Base-by-base conservation (phyloP, 1,139 yeast genomes). In the Chernovozyma aurita region DNA sequence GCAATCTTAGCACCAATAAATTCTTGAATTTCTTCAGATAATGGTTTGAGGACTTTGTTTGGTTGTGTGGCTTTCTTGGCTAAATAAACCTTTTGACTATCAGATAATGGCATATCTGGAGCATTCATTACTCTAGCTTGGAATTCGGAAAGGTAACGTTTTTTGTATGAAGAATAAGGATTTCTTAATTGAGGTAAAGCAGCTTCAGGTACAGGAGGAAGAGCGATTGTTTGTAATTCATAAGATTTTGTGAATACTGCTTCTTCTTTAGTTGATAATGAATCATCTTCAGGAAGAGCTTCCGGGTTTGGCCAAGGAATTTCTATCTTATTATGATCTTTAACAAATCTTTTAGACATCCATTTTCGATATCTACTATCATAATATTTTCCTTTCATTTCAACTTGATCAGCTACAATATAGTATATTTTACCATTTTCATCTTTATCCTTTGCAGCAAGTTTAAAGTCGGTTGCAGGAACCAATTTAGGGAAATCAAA, bases 241-340 rank as follows among this genome's bases (percentile, higher is more conserved):
- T 70, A 85, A 4, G 96, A 80, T 57, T 86, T 81, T 48, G 80
- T 86, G 41, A 79, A 75, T 2, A 77, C 94, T 2, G 65, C 62
- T 5, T 72, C 80, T 32, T 78, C 75, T 11, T 61, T 58, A 0
- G 97, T 86, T 3, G 74, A 65, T 39, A 78, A 62, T 12, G 59
- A 60, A 35, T 84, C 86, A 38, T 80, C 85, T 46, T 73, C 74
- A 2, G 60, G 52, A n/a, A 66, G 62, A 7, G 72, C 68, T 26
- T 78, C 81, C 2, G 95, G 95, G 45, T 78, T 74, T 30, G 97
- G 97, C 95, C 95, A 90, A 38, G 97, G 97, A 37, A 90, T 78
- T 33, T 78, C 77, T 39, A 86, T 65, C 33, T 74, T 70, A 30
- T 76, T 76, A 49, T 86, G 88, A 47, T 76, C 72, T 46, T 73